phyloP scores from a whole-genome alignment of 495 filamentous ascomycete genomes.

The Penicillium angulare region DNA sequence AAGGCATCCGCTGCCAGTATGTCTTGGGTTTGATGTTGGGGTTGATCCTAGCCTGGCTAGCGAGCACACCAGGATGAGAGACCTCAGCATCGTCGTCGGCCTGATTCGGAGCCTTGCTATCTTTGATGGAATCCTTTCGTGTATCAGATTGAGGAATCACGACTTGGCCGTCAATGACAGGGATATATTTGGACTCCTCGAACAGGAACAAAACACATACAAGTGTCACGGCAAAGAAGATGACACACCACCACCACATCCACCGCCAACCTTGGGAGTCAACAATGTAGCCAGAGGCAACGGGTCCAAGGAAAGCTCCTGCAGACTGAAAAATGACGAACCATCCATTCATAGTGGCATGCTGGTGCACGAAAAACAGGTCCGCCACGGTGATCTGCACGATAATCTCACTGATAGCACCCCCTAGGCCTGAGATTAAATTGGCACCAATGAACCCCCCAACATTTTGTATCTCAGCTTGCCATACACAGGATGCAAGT shows the following conservation, averaged over 20 bases:
- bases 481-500: slow-evolving; percentile 38
- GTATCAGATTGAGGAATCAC: neutral
- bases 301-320: slow-evolving; percentile 37
- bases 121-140: neutral
- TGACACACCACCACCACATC: slow-evolving; percentile 52
- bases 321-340: slow-evolving; percentile 34
- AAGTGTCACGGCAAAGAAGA: slow-evolving; percentile 41
- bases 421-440: slow-evolving; percentile 31
- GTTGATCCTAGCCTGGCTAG: slow-evolving; percentile 1
- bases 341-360: slow-evolving; percentile 38
- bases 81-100: neutral
- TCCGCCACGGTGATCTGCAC: slow-evolving; percentile 49
- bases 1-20: slow-evolving; percentile 25
- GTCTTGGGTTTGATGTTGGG: slow-evolving; percentile 16
- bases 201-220: slow-evolving; percentile 38
- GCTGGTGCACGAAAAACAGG: slow-evolving; percentile 50
- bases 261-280: slow-evolving; percentile 48
- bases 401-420: slow-evolving; percentile 41
- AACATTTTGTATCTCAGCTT: slow-evolving; percentile 27
- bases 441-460: slow-evolving; percentile 35
- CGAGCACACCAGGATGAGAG: neutral
- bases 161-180: slow-evolving; percentile 9
- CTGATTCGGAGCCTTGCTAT: neutral
- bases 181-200: slow-evolving; percentile 43
- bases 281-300: slow-evolving; percentile 46